Evolutionary conservation across 139 green algal species (phyloP).

Genomic region (Klebsormidium nitens): DNA sequence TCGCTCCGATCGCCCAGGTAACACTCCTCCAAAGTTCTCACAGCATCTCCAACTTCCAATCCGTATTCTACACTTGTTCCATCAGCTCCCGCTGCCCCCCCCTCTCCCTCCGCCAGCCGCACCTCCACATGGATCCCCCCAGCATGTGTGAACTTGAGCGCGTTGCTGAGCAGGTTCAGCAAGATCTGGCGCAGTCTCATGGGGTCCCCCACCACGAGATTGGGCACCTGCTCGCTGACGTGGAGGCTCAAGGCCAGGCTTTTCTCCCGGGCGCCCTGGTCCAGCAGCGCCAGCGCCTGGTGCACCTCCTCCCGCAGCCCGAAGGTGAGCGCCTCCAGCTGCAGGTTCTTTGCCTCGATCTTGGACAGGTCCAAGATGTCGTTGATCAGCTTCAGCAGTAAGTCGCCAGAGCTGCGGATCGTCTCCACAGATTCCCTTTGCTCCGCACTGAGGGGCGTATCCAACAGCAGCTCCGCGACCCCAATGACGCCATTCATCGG

Average conservation of each 20-base stretch:
- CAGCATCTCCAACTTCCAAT: too few relatives aligned
- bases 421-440: conserved; percentile 43
- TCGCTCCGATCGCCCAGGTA: too few relatives aligned
- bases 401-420: conserved; percentile 30
- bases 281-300: too few relatives aligned
- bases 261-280: too few relatives aligned
- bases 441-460: conserved; percentile 49
- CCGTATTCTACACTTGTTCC: too few relatives aligned
- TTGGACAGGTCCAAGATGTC: conserved; percentile 31
- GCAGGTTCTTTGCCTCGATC: conserved; percentile 25
- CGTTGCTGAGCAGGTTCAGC: conserved; percentile 33
- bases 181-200: conserved; percentile 23
- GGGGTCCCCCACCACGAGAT: conserved; percentile 17
- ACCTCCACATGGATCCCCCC: too few relatives aligned
- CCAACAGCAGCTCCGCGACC: conserved; percentile 52
- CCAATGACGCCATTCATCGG: conserved; percentile 64
- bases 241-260: too few relatives aligned
- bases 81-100: too few relatives aligned
- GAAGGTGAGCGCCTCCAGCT: conserved; percentile 32
- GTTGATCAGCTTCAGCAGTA: conserved; percentile 20
- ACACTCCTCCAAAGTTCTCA: too few relatives aligned
- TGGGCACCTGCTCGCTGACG: conserved; percentile 6
- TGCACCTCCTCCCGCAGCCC: too few relatives aligned
- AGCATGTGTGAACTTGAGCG: conserved; percentile 40
- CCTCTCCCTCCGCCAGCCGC: too few relatives aligned